These are phyloP conservation scores for Uronychia binucleata DNA, from an alignment of 73 alveolate genomes.

Conservation along the genomic window DNA sequence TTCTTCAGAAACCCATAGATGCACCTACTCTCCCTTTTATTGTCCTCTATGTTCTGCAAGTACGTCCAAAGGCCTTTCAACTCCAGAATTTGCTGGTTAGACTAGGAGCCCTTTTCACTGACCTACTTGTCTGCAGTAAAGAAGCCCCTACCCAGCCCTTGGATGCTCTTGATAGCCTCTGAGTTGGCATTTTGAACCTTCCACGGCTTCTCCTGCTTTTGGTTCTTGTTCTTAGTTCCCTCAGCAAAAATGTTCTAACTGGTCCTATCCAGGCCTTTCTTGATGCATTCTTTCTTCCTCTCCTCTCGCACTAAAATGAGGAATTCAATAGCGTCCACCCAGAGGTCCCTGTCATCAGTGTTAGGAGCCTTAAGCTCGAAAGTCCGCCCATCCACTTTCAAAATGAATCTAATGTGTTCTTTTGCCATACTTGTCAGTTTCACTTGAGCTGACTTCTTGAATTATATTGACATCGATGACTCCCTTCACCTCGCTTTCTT, in stretches of 20 bases:
- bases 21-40: conserved; percentile 52
- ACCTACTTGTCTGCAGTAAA: conserved; percentile 22
- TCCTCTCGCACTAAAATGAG: conserved; percentile 40
- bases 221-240: too few relatives aligned
- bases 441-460: conserved; percentile 21
- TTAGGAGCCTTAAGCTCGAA: conserved; percentile 67
- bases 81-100: conserved; percentile 50
- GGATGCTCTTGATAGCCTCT: conserved; percentile 18
- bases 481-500: conserved; percentile 66
- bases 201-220: conserved; percentile 42
- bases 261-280: too few relatives aligned
- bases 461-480: conserved; percentile 61
- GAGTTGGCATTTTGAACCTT: conserved; percentile 38
- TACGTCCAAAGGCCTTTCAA: conserved; percentile 71
- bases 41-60: conserved; percentile 39
- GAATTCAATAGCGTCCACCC: conserved; percentile 66
- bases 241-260: too few relatives aligned
- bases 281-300: conserved; percentile 13
- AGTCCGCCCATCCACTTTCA: conserved; percentile 31
- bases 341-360: conserved; percentile 50
- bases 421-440: conserved; percentile 31
- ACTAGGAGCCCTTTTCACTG: conserved; percentile 7
- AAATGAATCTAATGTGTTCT: conserved; percentile 24
- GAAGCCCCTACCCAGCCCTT: background rate
- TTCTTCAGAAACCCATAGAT: conserved; percentile 81